A percentile compares a stretch with the other conserved stretches of the same genome.
phyloP scores from a whole-genome alignment of 2,329 filamentous ascomycete species.

The Diaporthe citriasiana region DNA sequence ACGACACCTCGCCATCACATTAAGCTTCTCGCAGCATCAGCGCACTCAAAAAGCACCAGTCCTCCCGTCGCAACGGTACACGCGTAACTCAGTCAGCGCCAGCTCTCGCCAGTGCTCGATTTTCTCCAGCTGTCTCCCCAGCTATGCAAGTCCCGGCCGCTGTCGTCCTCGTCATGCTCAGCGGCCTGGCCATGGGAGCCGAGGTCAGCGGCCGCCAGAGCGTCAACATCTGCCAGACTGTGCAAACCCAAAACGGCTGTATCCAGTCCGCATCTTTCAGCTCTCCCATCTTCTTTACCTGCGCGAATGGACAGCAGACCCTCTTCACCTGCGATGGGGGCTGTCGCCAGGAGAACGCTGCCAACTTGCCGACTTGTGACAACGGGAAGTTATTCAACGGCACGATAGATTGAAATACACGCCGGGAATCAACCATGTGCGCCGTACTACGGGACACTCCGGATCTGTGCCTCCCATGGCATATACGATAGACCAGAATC shows the following conservation, averaged over 20 bases:
- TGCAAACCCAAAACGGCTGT: slow-evolving; percentile 32
- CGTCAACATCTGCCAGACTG: slow-evolving; percentile 30
- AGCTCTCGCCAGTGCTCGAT: neutral
- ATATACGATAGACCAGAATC: neutral
- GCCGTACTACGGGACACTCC: neutral
- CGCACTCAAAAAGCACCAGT: neutral
- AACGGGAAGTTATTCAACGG: slow-evolving; percentile 26
- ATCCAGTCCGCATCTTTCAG: slow-evolving; percentile 33
- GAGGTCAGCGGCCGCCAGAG: slow-evolving; percentile 1
- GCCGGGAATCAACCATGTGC: neutral
- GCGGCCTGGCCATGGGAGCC: slow-evolving; percentile 10
- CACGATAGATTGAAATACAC: slow-evolving; percentile 20
- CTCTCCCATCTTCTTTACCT: slow-evolving; percentile 34
- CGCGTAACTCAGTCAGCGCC: neutral
- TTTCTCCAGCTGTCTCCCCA: neutral
- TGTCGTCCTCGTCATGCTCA: slow-evolving; percentile 9
- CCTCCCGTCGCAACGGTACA: neutral
- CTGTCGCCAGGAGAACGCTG: slow-evolving; percentile 27
- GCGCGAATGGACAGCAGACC: slow-evolving; percentile 20
- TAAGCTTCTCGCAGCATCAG: neutral
- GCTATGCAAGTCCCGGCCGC: slow-evolving; percentile 1
- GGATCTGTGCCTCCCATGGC: neutral
- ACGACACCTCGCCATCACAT: neutral
- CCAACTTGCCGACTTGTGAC: slow-evolving; percentile 34
- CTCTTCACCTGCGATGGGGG: slow-evolving; percentile 35